Evolutionary conservation across 441 rosid genomes (phyloP).

Genomic region (Arabidopsis lyrata): DNA sequence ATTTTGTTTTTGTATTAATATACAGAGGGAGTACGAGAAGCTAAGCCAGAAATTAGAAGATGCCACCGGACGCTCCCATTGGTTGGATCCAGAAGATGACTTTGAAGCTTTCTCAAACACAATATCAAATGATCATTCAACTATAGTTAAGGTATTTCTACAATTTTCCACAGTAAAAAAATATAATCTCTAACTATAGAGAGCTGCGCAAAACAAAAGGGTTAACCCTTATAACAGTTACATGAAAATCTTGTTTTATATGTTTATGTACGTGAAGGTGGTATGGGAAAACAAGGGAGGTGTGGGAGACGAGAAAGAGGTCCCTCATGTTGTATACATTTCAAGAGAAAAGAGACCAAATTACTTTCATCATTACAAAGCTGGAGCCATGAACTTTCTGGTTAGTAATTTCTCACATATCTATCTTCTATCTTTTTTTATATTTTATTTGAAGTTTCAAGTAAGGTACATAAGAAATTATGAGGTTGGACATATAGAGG

Average conservation of each 20-base stretch:
- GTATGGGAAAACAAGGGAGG: slow-evolving; percentile 61
- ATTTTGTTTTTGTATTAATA: not conserved
- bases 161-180: not conserved
- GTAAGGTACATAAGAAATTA: too few relatives aligned
- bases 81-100: slow-evolving; percentile 43
- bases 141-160: slow-evolving; percentile 63
- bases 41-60: slow-evolving; percentile 53
- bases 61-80: slow-evolving; percentile 35
- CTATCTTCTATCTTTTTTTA: not conserved
- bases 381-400: slow-evolving; percentile 88
- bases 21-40: slow-evolving; percentile 61
- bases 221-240: too few relatives aligned
- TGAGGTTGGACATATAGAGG: not conserved
- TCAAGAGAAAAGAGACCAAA: slow-evolving; percentile 70
- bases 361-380: slow-evolving; percentile 68
- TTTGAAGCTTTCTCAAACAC: slow-evolving; percentile 50
- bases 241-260: not conserved
- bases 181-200: not conserved
- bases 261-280: slow-evolving; percentile 52
- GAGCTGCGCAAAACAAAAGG: too few relatives aligned
- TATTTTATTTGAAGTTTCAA: too few relatives aligned
- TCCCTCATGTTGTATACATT: slow-evolving; percentile 69
- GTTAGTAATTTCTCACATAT: slow-evolving; percentile 42
- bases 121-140: slow-evolving; percentile 59
- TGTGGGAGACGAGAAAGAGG: slow-evolving; percentile 38